Base-by-base conservation (phyloP, 1,284 basidiomycete species). In the Baeospora myosura region DNA sequence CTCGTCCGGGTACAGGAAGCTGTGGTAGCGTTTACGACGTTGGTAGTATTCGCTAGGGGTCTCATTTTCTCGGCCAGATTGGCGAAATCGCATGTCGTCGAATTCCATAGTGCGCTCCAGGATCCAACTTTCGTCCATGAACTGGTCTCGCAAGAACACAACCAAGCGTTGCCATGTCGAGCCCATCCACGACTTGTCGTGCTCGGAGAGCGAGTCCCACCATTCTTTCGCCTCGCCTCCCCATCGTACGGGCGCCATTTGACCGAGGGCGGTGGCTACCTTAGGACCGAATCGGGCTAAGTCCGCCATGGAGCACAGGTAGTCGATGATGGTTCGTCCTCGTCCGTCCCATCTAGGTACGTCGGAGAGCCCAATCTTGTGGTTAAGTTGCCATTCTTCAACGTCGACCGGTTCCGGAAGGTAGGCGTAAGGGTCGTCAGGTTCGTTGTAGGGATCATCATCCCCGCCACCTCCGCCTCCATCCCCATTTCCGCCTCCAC, bases 361-460 rank as follows among this genome's bases (percentile, higher is more conserved):
- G 1, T 42, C 10, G 7, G 25, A 34, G 2, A 32, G 7, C 4
- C 21, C 30, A 5, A 50, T 23, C 24, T 46, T 50, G 0, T 10
- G 30, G 40, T 50, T 50, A 21, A 50, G 21, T 25, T 47, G 43
- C 47, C 44, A 42, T n/a, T n/a, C n/a, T n/a, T n/a, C 26, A 28
- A 28, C n/a, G n/a, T n/a, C n/a, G n/a, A n/a, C n/a, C n/a, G n/a
- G n/a, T n/a, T n/a, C n/a, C n/a, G n/a, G n/a, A n/a, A n/a, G n/a
- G n/a, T n/a, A n/a, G n/a, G n/a, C n/a, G n/a, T n/a, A n/a, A 8
- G 14, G 8, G n/a, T n/a, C n/a, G n/a, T n/a, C n/a, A n/a, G n/a
- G n/a, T n/a, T n/a, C n/a, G n/a, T n/a, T n/a, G n/a, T n/a, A n/a
- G n/a, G n/a, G n/a, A n/a, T n/a, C n/a, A n/a, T n/a, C n/a, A n/a